A percentile compares a stretch with the other conserved stretches of the same genome.
These are phyloP conservation scores for Haplosporangium sp. DNA, from an alignment of 371 early-diverging fungal genomes.

Conservation along the genomic window DNA sequence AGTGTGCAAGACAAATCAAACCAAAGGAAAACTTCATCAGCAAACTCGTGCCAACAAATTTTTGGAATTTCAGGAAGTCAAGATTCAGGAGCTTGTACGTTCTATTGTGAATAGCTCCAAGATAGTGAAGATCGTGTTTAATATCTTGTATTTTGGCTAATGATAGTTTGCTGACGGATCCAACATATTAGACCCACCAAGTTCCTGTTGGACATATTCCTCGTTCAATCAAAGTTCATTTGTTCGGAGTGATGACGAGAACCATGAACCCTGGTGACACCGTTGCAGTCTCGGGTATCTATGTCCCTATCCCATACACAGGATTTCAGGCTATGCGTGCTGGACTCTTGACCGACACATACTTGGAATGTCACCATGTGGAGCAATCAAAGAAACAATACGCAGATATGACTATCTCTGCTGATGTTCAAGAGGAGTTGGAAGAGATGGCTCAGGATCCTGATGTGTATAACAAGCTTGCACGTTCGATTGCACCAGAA, in stretches of 20 bases:
- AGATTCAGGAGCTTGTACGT: constrained; percentile 92
- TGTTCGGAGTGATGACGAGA: constrained; percentile 89
- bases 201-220: constrained; percentile 99
- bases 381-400: constrained; percentile 91
- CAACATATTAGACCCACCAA: constrained; percentile 83
- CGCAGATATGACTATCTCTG: constrained; percentile 79
- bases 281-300: constrained; percentile 91
- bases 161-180: neutral
- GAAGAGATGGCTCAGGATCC: constrained; percentile 74
- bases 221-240: constrained; percentile 92
- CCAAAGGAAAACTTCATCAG: constrained; percentile 91
- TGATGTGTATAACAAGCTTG: constrained; percentile 87
- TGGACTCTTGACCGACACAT: constrained; percentile 97
- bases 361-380: constrained; percentile 91
- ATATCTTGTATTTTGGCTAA: neutral
- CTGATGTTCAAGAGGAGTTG: constrained; percentile 71
- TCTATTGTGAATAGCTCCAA: neutral
- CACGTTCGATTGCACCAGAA: constrained; percentile 96
- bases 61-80: constrained; percentile 94
- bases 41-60: constrained; percentile 97
- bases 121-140: neutral
- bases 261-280: constrained; percentile 93
- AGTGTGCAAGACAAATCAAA: constrained; percentile 86
- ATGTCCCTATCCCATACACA: constrained; percentile 94
- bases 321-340: constrained; percentile 95